A percentile compares a stretch with the other conserved stretches of the same genome.
Evolutionary conservation across 768 basidiomycete genomes (phyloP).

Genomic region (Trichaptum fuscoviolaceum): DNA sequence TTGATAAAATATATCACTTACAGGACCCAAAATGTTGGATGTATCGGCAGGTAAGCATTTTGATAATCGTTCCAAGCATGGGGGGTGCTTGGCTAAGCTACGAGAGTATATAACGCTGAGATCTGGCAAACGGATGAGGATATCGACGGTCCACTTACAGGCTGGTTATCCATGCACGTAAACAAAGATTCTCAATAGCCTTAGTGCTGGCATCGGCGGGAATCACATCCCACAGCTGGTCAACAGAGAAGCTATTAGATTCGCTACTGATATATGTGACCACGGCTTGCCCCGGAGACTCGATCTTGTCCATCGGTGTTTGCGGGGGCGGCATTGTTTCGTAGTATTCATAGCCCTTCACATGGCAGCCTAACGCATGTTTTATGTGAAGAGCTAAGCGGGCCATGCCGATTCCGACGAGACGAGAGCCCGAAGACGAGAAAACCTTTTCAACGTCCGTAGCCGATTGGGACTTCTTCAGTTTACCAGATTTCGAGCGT

Average conservation of each 20-base stretch:
- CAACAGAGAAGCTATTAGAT: constrained; percentile 14
- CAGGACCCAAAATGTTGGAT: neutral
- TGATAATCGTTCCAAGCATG: no score
- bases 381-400: constrained; percentile 28
- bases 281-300: constrained; percentile 17
- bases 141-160: constrained; percentile 22
- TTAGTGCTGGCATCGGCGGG: constrained; percentile 11
- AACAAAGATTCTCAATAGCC: constrained; percentile 22
- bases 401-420: constrained; percentile 35
- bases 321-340: constrained; percentile 23
- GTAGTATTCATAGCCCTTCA: constrained; percentile 35
- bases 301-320: neutral
- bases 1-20: constrained; percentile 21
- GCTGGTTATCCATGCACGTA: constrained; percentile 37
- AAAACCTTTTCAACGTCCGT: neutral
- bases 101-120: no score
- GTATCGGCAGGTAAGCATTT: neutral
- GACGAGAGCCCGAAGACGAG: neutral
- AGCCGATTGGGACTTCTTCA: neutral
- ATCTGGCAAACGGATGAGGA: no score
- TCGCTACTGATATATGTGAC: constrained; percentile 19
- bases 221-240: constrained; percentile 26
- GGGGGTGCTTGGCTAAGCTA: no score
- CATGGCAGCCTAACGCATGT: constrained; percentile 20
- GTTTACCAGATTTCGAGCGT: neutral